Evolutionary conservation across 257 asterid genomes (phyloP), one percentile per base, ranked within the genome.

Genomic region (Penstemon newberryi): DNA sequence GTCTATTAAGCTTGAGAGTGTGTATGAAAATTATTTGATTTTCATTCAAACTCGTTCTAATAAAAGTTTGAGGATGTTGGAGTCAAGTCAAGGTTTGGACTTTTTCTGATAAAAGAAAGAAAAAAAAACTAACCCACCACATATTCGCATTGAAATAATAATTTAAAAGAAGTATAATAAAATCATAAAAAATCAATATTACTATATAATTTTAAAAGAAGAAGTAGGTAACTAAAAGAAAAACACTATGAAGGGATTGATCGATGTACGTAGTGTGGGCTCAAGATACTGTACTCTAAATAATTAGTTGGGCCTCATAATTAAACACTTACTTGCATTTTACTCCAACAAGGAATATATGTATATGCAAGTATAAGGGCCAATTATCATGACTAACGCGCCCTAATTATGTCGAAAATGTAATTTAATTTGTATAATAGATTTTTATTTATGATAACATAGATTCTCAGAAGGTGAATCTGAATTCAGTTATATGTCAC

Each of bases 281-380:
- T 72, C 67, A 47, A 33, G 36, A 37, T 39, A 8, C 4, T 55
- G 57, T 49, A 4, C 53, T 55, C 45, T 49, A 7, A 41, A 58
- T 72, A 43, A 49, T 68, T 47, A 63, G 44, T 7, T 40, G 67
- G 75, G 43, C 69, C 65, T 40, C 7, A 38, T 25, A 57, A 13
- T 9, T 50, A 50, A 50, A 2, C 25, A 65, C 8, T 70, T 7
- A 69, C 76, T 81, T 81, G 78, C 72, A 81, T 77, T 74, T 81
- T 46, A 77, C 82, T 77, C 74, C 79, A 80, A 45, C 81, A 74
- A 62, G 43, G 72, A 72, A 72, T 62, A 47, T 46, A 42, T 66
- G 67, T 62, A 36, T 6, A 47, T 13, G 45, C 18, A 10, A 36
- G 51, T 51, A 9, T 10, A 41, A 40, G 38, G 7, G 47, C 3